Base-by-base conservation (phyloP, 2,329 filamentous ascomycete genomes). In the Ceratocystiopsis minuta region DNA sequence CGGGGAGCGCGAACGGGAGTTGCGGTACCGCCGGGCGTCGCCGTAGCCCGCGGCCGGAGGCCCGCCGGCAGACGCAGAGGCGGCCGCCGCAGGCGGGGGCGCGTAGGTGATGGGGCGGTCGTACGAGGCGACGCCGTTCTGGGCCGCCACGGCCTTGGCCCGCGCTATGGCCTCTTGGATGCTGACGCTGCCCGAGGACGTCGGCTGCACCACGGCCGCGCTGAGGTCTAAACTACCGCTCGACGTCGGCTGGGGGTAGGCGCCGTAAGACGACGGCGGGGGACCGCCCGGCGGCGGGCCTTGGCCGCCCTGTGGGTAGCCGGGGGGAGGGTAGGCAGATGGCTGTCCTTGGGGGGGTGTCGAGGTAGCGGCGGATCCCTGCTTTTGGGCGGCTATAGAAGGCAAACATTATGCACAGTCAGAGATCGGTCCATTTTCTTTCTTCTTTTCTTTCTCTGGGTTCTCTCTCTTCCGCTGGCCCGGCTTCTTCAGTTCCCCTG, bases 121-220 rank as follows among this genome's bases (percentile, higher is more conserved):
- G 56, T 78, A 78, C 15, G 69, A 66, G 34, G 69, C 62, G 32
- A 85, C 65, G 46, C 82, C 83, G 55, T 84, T 82, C 56, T 88
- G 79, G 28, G 80, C 76, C 35, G 85, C 83, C 57, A 82, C 83
- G 36, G 78, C 80, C 56, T 82, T 81, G 38, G 84, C 85, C 57
- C 86, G 84, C 34, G 85, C 82, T 52, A 93, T 78, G 39, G 84
- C 81, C 57, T 92, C 84, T 45, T 80, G 73, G 49, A 93, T 78
- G 58, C 78, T 88, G 51, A 92, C 78, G 16, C 80, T 84, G 45
- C 85, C 85, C 28, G 81, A 82, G 55, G 72, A 84, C 43, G 80
- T 71, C 5, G 85, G 84, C 53, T 81, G 80, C 55, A 90, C 83
- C 55, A 90, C 83, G 10, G 44, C 43, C 13, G 73, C 70, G 60